Percentiles rank a stretch among this genome's conserved stretches.
phyloP scores from a whole-genome alignment of 306 rosid genomes.

The Ochetophila trinervis region DNA sequence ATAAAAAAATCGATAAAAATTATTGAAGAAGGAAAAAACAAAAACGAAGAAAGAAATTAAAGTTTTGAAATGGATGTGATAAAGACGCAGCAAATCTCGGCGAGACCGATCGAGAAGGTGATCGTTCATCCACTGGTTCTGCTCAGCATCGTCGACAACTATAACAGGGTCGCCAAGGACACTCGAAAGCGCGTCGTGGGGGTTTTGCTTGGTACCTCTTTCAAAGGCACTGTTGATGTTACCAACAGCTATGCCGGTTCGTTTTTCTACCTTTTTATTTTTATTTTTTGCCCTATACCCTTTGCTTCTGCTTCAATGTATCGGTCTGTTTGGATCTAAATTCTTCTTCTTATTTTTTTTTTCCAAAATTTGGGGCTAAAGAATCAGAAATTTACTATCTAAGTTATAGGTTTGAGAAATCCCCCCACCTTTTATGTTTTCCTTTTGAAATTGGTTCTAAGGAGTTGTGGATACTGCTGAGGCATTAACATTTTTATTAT shows the following conservation, averaged over 20 bases:
- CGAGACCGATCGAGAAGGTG: slow-evolving; percentile 70
- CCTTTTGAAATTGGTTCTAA: too few species aligned
- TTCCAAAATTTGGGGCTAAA: neutral
- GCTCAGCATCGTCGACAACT: slow-evolving; percentile 88
- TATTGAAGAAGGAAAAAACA: neutral
- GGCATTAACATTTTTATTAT: too few species aligned
- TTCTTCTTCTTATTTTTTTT: neutral
- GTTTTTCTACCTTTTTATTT: neutral
- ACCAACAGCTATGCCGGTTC: slow-evolving; percentile 87
- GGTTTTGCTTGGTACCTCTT: slow-evolving; percentile 70
- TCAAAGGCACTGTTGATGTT: slow-evolving; percentile 83
- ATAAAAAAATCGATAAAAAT: neutral
- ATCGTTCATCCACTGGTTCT: slow-evolving; percentile 79
- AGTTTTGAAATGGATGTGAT: slow-evolving; percentile 64
- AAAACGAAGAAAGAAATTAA: neutral
- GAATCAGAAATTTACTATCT: too few species aligned
- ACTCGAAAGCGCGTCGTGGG: slow-evolving; percentile 84
- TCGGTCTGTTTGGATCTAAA: neutral
- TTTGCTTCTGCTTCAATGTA: neutral
- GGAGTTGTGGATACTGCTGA: too few species aligned
- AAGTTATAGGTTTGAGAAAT: too few species aligned
- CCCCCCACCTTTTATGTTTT: too few species aligned
- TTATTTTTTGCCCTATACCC: too few species aligned
- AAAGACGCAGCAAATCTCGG: slow-evolving; percentile 78
- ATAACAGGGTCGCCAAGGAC: slow-evolving; percentile 84